Conservation (phyloP, 2,329 filamentous ascomycete species). For the Cadophora sp. region DNA sequence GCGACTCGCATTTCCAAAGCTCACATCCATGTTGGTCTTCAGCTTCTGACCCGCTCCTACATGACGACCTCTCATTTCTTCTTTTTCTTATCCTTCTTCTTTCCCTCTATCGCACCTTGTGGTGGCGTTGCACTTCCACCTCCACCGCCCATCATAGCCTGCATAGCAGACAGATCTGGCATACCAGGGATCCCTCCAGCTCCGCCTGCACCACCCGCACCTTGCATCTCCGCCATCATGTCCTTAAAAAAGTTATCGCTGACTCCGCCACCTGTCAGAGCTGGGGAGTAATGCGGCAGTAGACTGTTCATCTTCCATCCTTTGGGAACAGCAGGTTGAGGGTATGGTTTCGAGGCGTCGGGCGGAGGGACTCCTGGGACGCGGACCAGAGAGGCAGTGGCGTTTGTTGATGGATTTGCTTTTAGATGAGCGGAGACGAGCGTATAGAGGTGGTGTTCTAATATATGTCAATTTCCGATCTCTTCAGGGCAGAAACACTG, state of each 20-base stretch:
- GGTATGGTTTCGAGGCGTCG: slow-evolving; percentile 70
- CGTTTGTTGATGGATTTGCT: slow-evolving; percentile 77
- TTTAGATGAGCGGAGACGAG: slow-evolving; percentile 79
- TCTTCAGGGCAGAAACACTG: neutral
- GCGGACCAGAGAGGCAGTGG: slow-evolving; percentile 72
- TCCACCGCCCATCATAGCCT: slow-evolving; percentile 54
- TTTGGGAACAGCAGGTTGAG: slow-evolving; percentile 75
- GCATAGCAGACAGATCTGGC: slow-evolving; percentile 53
- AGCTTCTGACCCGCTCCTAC: neutral
- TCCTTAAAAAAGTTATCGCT: slow-evolving; percentile 95
- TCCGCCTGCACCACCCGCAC: slow-evolving; percentile 33
- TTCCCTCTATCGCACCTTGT: slow-evolving; percentile 47
- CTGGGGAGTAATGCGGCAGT: slow-evolving; percentile 85
- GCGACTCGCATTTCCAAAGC: neutral
- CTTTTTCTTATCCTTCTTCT: slow-evolving; percentile 48
- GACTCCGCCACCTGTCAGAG: slow-evolving; percentile 90
- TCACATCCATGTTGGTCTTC: neutral
- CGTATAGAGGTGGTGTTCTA: slow-evolving; percentile 86
- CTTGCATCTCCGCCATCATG: slow-evolving; percentile 92
- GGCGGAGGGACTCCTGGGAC: slow-evolving; percentile 73
- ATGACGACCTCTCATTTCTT: slow-evolving; percentile 29
- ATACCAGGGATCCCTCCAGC: slow-evolving; percentile 46
- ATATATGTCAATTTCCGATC: neutral
- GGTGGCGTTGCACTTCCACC: slow-evolving; percentile 45
- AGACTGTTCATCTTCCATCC: slow-evolving; percentile 91